phyloP scores from a whole-genome alignment of 2,329 filamentous ascomycete species.

The Colletotrichum incanum region DNA sequence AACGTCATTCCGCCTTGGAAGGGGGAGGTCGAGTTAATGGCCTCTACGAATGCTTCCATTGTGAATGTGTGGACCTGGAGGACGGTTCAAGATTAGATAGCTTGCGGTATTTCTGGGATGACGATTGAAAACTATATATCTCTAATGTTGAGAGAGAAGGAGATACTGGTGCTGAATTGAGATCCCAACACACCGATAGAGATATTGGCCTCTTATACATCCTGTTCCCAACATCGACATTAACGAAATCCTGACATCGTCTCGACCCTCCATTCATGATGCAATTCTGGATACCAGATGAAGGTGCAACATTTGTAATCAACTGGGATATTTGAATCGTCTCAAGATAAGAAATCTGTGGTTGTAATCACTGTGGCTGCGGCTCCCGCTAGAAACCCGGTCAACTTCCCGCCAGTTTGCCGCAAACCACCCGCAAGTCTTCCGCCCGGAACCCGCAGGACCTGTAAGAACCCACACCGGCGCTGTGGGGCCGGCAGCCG shows the following conservation, averaged over 20 bases:
- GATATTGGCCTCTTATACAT: not conserved
- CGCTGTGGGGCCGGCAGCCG: not conserved
- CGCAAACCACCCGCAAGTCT: slow-evolving; percentile 31
- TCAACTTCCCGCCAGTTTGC: slow-evolving; percentile 13
- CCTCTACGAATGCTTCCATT: slow-evolving; percentile 27
- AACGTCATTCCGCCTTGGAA: slow-evolving; percentile 28
- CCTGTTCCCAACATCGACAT: not conserved
- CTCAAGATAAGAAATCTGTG: not conserved
- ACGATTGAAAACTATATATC: too few species aligned
- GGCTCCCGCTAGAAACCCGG: slow-evolving; percentile 1
- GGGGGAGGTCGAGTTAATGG: slow-evolving; percentile 54
- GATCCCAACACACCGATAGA: too few species aligned
- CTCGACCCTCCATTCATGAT: not conserved
- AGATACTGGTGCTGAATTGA: not conserved
- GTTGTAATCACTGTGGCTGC: not conserved
- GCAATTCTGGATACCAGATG: too few species aligned
- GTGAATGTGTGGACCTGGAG: not conserved
- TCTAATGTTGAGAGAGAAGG: not conserved
- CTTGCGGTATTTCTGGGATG: not conserved
- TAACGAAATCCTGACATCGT: not conserved
- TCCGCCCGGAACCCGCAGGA: slow-evolving; percentile 44
- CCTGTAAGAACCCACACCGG: slow-evolving; percentile 17
- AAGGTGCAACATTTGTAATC: not conserved
- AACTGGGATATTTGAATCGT: too few species aligned
- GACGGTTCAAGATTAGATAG: not conserved